Evolutionary conservation across 441 rosid species (phyloP).

Genomic region (Dalechampia spathulata): DNA sequence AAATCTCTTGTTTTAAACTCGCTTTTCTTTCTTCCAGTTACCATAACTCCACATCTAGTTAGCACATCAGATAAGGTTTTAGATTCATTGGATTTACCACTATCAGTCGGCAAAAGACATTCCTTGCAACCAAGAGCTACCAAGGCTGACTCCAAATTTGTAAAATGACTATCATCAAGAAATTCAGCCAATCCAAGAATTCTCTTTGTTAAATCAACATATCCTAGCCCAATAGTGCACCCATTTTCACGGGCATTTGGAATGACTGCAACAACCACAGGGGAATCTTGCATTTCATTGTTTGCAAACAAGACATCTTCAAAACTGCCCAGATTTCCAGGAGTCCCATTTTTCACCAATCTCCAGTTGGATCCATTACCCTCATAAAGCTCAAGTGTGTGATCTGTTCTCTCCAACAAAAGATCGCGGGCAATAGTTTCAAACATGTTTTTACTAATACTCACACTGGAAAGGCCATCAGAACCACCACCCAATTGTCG

Average conservation of each 20-base stretch:
- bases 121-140: conserved; percentile 95
- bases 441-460: conserved; percentile 79
- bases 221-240: conserved; percentile 71
- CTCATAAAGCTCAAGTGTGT: conserved; percentile 79
- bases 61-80: conserved; percentile 59
- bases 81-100: conserved; percentile 47
- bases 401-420: conserved; percentile 90
- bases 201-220: conserved; percentile 81
- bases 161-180: conserved; percentile 91
- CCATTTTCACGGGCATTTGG: conserved; percentile 60
- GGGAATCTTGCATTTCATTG: conserved; percentile 95
- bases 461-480: conserved; percentile 78
- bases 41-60: conserved; percentile 71
- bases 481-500: conserved; percentile 81
- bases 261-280: conserved; percentile 66
- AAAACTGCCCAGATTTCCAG: conserved; percentile 92
- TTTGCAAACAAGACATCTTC: conserved; percentile 95
- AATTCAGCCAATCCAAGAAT: conserved; percentile 82
- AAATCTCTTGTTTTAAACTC: conserved; percentile 91
- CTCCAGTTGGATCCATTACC: conserved; percentile 97
- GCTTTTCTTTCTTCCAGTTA: conserved; percentile 78
- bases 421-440: conserved; percentile 83
- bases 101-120: conserved; percentile 80
- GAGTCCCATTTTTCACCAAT: conserved; percentile 74
- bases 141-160: conserved; percentile 82